A percentile compares a stretch with the other conserved stretches of the same genome.
Conservation (phyloP, 495 filamentous ascomycete species). For the Xylaria telfairii region DNA sequence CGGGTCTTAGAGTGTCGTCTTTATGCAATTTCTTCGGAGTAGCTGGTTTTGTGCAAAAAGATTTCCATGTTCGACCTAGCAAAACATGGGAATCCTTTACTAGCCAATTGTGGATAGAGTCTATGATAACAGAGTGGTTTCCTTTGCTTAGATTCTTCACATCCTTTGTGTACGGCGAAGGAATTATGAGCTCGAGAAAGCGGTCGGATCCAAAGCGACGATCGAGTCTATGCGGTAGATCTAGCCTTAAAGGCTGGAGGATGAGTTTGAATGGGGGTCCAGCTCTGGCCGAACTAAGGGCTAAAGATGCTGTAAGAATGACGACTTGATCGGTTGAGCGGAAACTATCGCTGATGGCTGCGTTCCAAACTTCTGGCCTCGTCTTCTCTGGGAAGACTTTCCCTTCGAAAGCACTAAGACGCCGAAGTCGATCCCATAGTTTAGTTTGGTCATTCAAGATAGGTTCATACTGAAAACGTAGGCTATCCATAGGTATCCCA, state of each 20-base stretch:
- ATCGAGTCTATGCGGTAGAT: constrained; percentile 50
- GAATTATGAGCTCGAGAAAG: constrained; percentile 52
- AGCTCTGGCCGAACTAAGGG: constrained; percentile 37
- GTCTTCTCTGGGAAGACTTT: constrained; percentile 51
- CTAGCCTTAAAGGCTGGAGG: constrained; percentile 48
- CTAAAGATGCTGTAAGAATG: constrained; percentile 43
- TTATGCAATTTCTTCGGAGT: constrained; percentile 45
- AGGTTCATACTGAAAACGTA: constrained; percentile 43
- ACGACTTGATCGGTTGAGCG: constrained; percentile 41
- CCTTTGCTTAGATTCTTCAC: constrained; percentile 29
- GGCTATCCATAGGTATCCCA: constrained; percentile 41
- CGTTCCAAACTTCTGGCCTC: constrained; percentile 43
- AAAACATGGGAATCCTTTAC: constrained; percentile 43
- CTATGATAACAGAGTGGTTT: constrained; percentile 32
- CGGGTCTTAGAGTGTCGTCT: constrained; percentile 42
- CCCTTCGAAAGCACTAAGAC: constrained; percentile 41
- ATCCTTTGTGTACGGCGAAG: constrained; percentile 36
- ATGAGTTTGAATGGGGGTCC: constrained; percentile 46
- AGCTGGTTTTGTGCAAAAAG: constrained; percentile 51
- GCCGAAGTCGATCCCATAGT: constrained; percentile 44
- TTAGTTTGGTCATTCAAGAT: constrained; percentile 39
- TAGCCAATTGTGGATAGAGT: constrained; percentile 51
- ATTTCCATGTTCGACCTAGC: constrained; percentile 51
- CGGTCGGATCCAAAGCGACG: constrained; percentile 55
- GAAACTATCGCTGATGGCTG: constrained; percentile 42